Evolutionary conservation across 306 rosid species (phyloP), one percentile per base, ranked within the genome.

Genomic region (Crotalaria pallida): DNA sequence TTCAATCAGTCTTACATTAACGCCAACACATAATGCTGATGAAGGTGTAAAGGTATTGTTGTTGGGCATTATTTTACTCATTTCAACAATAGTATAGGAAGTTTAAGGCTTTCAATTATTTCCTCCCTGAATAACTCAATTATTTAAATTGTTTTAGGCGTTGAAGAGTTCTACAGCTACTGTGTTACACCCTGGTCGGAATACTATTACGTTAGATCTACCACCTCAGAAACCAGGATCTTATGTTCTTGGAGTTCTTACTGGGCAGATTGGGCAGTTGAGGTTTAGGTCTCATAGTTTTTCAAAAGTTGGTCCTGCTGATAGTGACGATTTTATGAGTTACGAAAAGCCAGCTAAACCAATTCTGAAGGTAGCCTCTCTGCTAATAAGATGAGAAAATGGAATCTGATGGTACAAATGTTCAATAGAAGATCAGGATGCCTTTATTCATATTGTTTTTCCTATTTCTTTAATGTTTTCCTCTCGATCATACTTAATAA

Each of bases 191-290:
- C 96, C 97, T 80, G 96, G 97, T 77, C 96, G 88, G 65, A 94
- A 94, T 79, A 87, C 89, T 49, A 81, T 91, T 77, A 87, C 95
- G 77, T 82, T 94, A 80, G 92, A 85, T 79, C 76, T 94, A 73
- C 99, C 99, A 50, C 96, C 97, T 21, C 99, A 94, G 77, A 86
- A 89, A 77, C 99, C 97, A 60, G 99, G 99, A 77, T 94, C 99
- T 45, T 94, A 94, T 80, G 96, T 91, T 68, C 85, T 94, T 78
- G 99, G 99, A 58, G 96, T 87, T 89, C 85, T 94, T 51, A 94
- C 99, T 34, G 99, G 99, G 74, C 89, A 89, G 73, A 87, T 94
- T 75, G 99, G 99, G 76, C 90, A 81, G 73, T 82, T 94, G 81
- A 78, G 95, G 55, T 87, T 94, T 77, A 86, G 99, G 79, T 94